These are phyloP conservation scores for Cucurbita maxima DNA, from an alignment of 306 rosid genomes.

Conservation along the genomic window DNA sequence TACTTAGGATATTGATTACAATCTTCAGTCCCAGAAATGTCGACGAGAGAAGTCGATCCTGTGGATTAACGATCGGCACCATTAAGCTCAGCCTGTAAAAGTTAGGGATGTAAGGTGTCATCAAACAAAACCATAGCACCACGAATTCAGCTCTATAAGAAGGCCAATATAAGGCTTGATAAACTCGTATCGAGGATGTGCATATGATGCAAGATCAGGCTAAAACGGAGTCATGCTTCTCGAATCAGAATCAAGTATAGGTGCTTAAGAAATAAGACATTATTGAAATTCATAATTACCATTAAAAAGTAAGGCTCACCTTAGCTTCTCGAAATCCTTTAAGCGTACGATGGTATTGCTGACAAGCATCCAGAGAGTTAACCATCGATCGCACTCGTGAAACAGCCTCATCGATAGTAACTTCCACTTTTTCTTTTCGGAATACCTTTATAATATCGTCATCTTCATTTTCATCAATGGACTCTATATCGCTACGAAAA, in stretches of 20 bases:
- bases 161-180: not conserved
- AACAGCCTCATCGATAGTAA: conserved; percentile 50
- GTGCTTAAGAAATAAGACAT: not conserved
- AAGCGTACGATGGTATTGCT: conserved; percentile 75
- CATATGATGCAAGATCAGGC: not conserved
- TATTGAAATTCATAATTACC: not conserved
- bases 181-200: not conserved
- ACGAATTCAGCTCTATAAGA: not conserved
- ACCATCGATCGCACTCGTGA: conserved; percentile 72
- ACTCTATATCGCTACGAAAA: conserved; percentile 27
- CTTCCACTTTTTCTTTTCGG: conserved; percentile 69
- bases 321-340: conserved; percentile 52
- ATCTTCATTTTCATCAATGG: conserved; percentile 46
- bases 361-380: conserved; percentile 49
- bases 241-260: not conserved
- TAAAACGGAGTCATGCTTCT: not conserved
- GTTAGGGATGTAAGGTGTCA: not conserved
- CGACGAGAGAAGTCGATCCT: conserved; percentile 14
- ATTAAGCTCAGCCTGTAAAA: conserved; percentile 50
- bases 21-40: conserved; percentile 22
- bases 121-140: not conserved
- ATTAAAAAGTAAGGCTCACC: conserved; percentile 24
- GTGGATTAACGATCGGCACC: conserved; percentile 20
- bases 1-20: conserved; percentile 18
- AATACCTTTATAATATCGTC: conserved; percentile 78